Base-by-base conservation (phyloP, 2,329 filamentous ascomycete genomes). In the Aspergillus sp. region DNA sequence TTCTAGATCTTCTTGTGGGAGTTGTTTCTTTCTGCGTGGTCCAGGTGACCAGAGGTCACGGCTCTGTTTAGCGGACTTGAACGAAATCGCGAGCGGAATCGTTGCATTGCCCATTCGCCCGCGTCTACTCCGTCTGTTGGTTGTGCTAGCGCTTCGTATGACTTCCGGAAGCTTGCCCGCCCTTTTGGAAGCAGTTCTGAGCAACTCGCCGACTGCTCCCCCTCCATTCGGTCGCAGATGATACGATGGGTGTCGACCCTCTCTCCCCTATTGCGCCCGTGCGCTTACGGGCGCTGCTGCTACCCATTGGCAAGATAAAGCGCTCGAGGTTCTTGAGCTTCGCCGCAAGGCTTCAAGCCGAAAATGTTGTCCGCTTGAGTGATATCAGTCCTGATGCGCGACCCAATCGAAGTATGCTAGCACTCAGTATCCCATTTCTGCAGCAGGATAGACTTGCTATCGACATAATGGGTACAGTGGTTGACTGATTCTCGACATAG, bases 241-340 rank as follows among this genome's bases (percentile, higher is more conserved):
- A 78, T 83, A 89, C 80, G 74, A 96, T 96, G 92, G 89, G 86
- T 81, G 85, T 91, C 80, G 94, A 97, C 82, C 89, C 91, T 78
- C 87, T 97, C 76, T 90, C 93, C 76, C 92, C 94, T 78, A 88
- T 93, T 81, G 91, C 93, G 78, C 92, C 92, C 75, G 94, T 92
- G 80, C 90, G 91, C 84, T 87, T 98, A 74, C 91, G 91, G 81
- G 91, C 90, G 64, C 86, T 97, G 69, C 85, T 97, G 61, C 82
- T 98, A 63, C 95, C 95, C 57, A 84, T 96, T 67, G 94, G 94
- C 56, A 89, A 87, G 73, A 95, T 98, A 75, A 93, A 89, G 75
- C 87, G 89, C 63, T 88, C 90, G 56, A 87, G 91, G 61, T 98
- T 97, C 77, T 79, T 88, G 68, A 83, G 84, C 65, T 96, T 97